Conservation (phyloP, 345 rosid species). For the Dimocarpus longan region DNA sequence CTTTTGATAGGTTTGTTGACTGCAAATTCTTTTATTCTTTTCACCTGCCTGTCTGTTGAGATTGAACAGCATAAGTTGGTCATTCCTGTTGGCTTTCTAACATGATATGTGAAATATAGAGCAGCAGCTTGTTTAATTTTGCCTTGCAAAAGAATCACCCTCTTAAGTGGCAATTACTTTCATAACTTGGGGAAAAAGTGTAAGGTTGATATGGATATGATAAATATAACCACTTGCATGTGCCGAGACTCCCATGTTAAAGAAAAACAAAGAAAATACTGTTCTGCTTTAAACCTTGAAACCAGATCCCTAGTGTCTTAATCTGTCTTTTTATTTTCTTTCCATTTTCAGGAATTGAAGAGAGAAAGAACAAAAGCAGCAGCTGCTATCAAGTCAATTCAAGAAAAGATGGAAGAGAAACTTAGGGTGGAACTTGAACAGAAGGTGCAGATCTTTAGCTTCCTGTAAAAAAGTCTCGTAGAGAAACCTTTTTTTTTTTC, state of each 20-base stretch:
- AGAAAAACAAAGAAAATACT: background rate
- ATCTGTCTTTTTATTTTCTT: background rate
- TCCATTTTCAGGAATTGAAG: slow-evolving; percentile 75
- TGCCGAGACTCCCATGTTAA: background rate
- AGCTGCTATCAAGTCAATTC: slow-evolving; percentile 71
- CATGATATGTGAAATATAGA: background rate
- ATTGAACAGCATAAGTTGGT: background rate
- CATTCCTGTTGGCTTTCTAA: background rate
- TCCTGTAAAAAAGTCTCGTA: background rate
- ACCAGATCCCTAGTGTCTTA: slow-evolving; percentile 13
- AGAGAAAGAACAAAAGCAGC: slow-evolving; percentile 91
- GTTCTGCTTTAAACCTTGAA: background rate
- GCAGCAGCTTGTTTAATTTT: background rate
- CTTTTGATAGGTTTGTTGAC: background rate
- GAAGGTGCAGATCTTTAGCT: slow-evolving; percentile 51
- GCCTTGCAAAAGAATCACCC: background rate
- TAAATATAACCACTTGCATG: background rate
- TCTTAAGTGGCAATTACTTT: background rate
- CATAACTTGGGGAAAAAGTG: background rate
- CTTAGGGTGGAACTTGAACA: slow-evolving; percentile 75
- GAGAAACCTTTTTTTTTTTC: background rate
- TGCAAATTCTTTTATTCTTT: background rate
- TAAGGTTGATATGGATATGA: background rate
- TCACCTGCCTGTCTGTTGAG: background rate
- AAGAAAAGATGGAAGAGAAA: slow-evolving; percentile 87